Evolutionary conservation across 106 monocot species (phyloP).

Genomic region (Apostasia ramifera): DNA sequence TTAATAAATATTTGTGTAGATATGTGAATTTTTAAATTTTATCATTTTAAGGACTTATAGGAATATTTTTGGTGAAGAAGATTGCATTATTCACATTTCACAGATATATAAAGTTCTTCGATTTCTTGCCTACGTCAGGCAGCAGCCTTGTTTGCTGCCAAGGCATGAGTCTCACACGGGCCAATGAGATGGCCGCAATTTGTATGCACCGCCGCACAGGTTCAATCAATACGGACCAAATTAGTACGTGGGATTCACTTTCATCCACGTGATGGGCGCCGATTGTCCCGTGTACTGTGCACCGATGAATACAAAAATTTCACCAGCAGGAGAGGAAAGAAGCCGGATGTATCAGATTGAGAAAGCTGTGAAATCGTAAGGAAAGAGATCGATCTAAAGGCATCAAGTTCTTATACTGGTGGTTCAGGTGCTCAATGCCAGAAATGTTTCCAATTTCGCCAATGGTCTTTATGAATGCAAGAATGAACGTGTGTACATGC

Average conservation of each 20-base stretch:
- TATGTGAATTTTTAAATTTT: too few relatives aligned
- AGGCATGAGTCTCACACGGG: constrained; percentile 87
- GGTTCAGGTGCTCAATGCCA: constrained; percentile 62
- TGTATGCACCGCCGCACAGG: constrained; percentile 78
- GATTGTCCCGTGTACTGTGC: too few relatives aligned
- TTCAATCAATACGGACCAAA: constrained; percentile 84
- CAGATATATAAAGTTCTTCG: too few relatives aligned
- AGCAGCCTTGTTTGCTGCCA: constrained; percentile 65
- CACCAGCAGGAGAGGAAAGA: constrained; percentile 82
- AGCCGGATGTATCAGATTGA: constrained; percentile 97
- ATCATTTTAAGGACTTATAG: too few relatives aligned
- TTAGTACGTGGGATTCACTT: constrained; percentile 37
- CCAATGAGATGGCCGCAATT: constrained; percentile 8
- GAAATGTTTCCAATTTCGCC: constrained; percentile 84
- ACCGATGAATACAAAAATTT: too few relatives aligned
- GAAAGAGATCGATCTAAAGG: constrained; percentile 40
- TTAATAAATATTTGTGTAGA: too few relatives aligned
- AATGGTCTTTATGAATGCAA: constrained; percentile 98
- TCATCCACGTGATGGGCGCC: too few relatives aligned
- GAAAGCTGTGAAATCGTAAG: constrained; percentile 87
- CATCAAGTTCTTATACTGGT: constrained; percentile 23
- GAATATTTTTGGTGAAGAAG: too few relatives aligned
- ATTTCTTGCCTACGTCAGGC: too few relatives aligned
- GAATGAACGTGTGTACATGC: constrained; percentile 91
- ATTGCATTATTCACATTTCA: too few relatives aligned